These are phyloP conservation scores for Fusarium sp. DNA, from an alignment of 2,329 filamentous ascomycete genomes.

Conservation along the genomic window DNA sequence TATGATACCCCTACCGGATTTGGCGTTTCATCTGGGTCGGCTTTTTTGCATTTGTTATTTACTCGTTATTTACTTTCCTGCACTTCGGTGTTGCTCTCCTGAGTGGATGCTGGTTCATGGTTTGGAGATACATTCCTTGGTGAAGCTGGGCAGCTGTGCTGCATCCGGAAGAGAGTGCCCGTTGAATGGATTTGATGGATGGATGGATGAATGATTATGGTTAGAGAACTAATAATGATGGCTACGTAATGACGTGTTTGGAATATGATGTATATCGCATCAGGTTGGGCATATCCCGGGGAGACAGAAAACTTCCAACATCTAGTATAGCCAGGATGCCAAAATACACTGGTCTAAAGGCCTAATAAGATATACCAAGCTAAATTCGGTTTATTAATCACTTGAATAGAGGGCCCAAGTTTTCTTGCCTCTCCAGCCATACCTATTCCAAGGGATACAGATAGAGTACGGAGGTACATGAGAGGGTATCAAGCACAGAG, in stretches of 20 bases:
- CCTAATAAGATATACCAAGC: not conserved
- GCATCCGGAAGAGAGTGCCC: constrained; percentile 5
- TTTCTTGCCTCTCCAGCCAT: not conserved
- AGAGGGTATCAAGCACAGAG: constrained; percentile 3
- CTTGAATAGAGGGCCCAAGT: too few relatives aligned
- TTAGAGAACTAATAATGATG: constrained; percentile 30
- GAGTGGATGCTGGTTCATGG: constrained; percentile 8
- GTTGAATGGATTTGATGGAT: constrained; percentile 6
- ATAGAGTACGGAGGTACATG: constrained; percentile 6
- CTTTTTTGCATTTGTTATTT: constrained; percentile 23
- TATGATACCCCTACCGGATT: constrained; percentile 42
- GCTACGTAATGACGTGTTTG: constrained; percentile 27
- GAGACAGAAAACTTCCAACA: not conserved
- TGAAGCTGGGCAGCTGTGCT: constrained; percentile 24
- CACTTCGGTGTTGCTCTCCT: not conserved
- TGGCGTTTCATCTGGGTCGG: constrained; percentile 40
- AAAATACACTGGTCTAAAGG: not conserved
- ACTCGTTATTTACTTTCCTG: not conserved
- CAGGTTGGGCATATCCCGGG: constrained; percentile 3
- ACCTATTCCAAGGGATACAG: not conserved
- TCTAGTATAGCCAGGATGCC: not conserved
- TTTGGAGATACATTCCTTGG: constrained; percentile 17
- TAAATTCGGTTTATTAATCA: not conserved
- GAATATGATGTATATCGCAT: constrained; percentile 8
- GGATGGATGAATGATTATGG: constrained; percentile 40